Evolutionary conservation across 2,329 filamentous ascomycete species (phyloP).

Genomic region (Lachnellula willkommii): DNA sequence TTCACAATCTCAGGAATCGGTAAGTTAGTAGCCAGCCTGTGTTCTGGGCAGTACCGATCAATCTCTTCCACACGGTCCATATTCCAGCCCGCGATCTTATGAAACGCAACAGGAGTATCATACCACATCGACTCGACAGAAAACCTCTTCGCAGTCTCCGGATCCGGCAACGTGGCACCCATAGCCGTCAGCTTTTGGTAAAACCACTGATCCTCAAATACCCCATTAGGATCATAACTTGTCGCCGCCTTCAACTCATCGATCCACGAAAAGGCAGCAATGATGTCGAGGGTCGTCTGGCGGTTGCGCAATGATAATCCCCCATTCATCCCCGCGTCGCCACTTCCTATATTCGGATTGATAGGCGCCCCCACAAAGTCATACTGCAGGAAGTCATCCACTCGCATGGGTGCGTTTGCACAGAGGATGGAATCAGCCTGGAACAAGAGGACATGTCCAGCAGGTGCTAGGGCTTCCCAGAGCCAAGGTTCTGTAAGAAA

Average conservation of each 20-base stretch:
- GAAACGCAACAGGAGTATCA: slow-evolving; percentile 47
- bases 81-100: slow-evolving; percentile 24
- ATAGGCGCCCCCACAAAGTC: no score
- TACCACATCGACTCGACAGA: slow-evolving; percentile 43
- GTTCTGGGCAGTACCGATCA: background rate
- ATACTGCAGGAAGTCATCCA: no score
- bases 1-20: no score
- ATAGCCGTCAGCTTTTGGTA: slow-evolving; percentile 38
- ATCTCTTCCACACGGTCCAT: slow-evolving; percentile 42
- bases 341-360: no score
- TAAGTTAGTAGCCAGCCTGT: background rate
- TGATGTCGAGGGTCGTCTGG: no score
- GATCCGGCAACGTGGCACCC: slow-evolving; percentile 12
- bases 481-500: slow-evolving; percentile 48
- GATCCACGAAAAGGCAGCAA: no score
- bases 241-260: background rate
- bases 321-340: no score
- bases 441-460: slow-evolving; percentile 49
- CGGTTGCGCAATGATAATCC: no score
- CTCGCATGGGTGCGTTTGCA: slow-evolving; percentile 34
- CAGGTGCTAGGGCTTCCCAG: slow-evolving; percentile 43
- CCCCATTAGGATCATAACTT: slow-evolving; percentile 29
- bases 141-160: slow-evolving; percentile 38
- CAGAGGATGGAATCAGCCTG: slow-evolving; percentile 52
- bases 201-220: slow-evolving; percentile 51